Percentiles rank a stretch among this genome's conserved stretches.
Conservation (phyloP, 805 yeast genomes). For the Saccharomycopsis microspora region DNA sequence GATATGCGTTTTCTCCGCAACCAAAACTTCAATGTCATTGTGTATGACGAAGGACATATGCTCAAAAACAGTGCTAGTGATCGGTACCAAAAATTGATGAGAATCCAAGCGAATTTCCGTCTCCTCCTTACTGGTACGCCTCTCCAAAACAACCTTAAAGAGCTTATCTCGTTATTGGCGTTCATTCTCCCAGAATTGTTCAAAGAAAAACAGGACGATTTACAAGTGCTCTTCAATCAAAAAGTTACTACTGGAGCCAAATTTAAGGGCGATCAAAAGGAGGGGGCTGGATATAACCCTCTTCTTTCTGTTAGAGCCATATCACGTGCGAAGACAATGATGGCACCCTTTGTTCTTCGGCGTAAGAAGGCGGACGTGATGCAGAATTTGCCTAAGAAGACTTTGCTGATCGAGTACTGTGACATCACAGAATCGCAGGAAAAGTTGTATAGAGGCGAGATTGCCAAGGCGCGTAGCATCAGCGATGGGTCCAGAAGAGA, state of each 20-base stretch:
- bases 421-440: slow-evolving; percentile 44
- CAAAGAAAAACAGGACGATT: slow-evolving; percentile 69
- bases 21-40: slow-evolving; percentile 73
- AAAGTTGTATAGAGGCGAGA: slow-evolving; percentile 48
- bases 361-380: slow-evolving; percentile 88
- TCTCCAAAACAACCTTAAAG: slow-evolving; percentile 83
- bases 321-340: slow-evolving; percentile 89
- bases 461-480: slow-evolving; percentile 30
- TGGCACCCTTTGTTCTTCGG: slow-evolving; percentile 93
- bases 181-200: slow-evolving; percentile 83
- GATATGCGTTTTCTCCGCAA: slow-evolving; percentile 72
- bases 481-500: slow-evolving; percentile 11
- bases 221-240: slow-evolving; percentile 77
- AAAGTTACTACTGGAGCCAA: slow-evolving; percentile 46
- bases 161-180: slow-evolving; percentile 79
- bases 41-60: slow-evolving; percentile 97
- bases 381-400: slow-evolving; percentile 75
- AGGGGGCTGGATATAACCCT: slow-evolving; percentile 53
- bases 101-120: slow-evolving; percentile 72
- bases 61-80: slow-evolving; percentile 83
- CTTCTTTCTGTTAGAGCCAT: slow-evolving; percentile 85
- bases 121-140: slow-evolving; percentile 94
- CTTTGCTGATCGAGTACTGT: slow-evolving; percentile 53
- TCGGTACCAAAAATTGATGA: slow-evolving; percentile 80
- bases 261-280: slow-evolving; percentile 20